Evolutionary conservation across 495 filamentous ascomycete genomes (phyloP).

Genomic region (Neurospora intermedia): DNA sequence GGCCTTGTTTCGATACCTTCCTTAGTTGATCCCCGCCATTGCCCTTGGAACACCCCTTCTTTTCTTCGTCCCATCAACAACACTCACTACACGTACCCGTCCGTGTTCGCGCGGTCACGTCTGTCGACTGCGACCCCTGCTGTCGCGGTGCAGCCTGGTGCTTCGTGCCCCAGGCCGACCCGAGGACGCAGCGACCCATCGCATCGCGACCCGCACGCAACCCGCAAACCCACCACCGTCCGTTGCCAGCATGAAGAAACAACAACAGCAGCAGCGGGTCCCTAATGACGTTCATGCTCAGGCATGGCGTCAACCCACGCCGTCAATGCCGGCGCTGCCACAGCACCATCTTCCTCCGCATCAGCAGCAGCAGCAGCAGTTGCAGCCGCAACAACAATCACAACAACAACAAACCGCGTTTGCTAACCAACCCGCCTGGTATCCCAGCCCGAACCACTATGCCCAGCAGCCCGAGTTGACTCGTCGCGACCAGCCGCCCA

Average conservation of each 20-base stretch:
- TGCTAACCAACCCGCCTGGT: conserved; percentile 24
- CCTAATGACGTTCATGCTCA: conserved; percentile 19
- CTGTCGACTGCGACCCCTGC: conserved; percentile 6
- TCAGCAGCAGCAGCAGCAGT: conserved; percentile 15
- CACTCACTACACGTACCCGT: neutral
- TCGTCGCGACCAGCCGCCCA: conserved; percentile 27
- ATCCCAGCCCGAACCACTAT: conserved; percentile 21
- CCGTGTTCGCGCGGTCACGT: neutral
- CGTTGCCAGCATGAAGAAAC: conserved; percentile 22
- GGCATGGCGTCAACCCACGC: conserved; percentile 24
- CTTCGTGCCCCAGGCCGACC: conserved; percentile 18
- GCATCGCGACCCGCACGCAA: neutral
- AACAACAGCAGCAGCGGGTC: conserved; percentile 10
- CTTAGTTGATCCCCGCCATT: neutral
- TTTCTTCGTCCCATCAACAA: neutral
- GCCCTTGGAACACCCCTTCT: neutral
- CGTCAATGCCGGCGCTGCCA: conserved; percentile 23
- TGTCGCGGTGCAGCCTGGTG: conserved; percentile 20
- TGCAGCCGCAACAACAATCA: conserved; percentile 6
- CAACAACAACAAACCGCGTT: conserved; percentile 13
- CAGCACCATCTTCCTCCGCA: conserved; percentile 15
- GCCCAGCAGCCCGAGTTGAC: conserved; percentile 32
- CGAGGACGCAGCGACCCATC: conserved; percentile 8
- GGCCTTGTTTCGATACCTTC: neutral
- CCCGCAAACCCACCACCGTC: neutral